phyloP scores from a whole-genome alignment of 192 early-diverging fungal genomes.

The Backusella macrospora region DNA sequence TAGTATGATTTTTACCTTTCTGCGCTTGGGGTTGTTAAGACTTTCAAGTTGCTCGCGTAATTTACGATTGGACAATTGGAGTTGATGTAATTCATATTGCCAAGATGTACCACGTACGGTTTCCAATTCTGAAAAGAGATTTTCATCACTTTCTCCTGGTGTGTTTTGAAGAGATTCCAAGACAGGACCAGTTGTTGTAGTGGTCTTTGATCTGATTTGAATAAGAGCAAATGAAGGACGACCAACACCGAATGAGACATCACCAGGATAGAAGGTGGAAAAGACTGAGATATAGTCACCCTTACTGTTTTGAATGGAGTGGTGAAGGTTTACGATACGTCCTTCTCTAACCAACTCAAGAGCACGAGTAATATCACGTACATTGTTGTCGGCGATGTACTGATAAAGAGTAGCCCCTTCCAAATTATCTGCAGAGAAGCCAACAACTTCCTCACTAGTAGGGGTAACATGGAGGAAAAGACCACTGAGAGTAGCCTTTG shows the following conservation, averaged over 20 bases:
- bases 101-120: constrained; percentile 28
- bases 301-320: constrained; percentile 42
- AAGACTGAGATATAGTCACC: constrained; percentile 43
- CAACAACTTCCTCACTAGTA: constrained; percentile 26
- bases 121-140: constrained; percentile 35
- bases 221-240: constrained; percentile 29
- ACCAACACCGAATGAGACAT: constrained; percentile 17
- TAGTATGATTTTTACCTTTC: constrained; percentile 16
- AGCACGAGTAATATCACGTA: constrained; percentile 41
- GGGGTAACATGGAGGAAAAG: constrained; percentile 51
- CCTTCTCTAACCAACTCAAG: constrained; percentile 31
- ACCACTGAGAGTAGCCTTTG: constrained; percentile 58
- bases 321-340: constrained; percentile 31
- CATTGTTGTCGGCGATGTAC: constrained; percentile 35
- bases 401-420: constrained; percentile 46
- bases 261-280: constrained; percentile 47
- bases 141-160: constrained; percentile 9
- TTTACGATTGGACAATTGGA: constrained; percentile 57
- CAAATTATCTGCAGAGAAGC: constrained; percentile 33
- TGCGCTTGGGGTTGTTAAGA: constrained; percentile 34
- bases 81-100: constrained; percentile 40
- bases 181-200: background rate
- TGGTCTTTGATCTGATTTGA: background rate
- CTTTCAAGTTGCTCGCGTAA: constrained; percentile 58
- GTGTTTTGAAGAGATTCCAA: background rate